Conservation (phyloP, 257 asterid genomes). For the Capsicum rhomboideum region DNA sequence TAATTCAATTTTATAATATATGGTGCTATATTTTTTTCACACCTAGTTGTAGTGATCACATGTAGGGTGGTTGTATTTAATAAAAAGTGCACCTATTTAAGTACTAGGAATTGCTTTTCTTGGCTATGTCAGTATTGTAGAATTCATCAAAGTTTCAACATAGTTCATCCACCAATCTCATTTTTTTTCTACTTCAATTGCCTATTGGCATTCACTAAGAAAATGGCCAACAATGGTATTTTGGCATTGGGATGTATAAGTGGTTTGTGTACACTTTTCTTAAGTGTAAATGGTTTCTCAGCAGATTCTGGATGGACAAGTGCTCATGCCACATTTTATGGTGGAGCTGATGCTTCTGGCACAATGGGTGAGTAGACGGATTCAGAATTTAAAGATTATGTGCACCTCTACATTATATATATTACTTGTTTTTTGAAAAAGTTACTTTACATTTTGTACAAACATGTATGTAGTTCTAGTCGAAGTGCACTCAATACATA, state of each 20-base stretch:
- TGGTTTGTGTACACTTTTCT: not conserved
- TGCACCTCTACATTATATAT: not conserved
- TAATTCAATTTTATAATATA: not conserved
- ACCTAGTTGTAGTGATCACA: not conserved
- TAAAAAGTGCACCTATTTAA: not conserved
- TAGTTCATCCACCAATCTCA: not conserved
- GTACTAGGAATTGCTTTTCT: not conserved
- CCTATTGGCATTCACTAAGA: not conserved
- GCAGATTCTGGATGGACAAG: conserved; percentile 5
- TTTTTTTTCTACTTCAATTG: not conserved
- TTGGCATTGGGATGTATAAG: not conserved
- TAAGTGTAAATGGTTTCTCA: not conserved
- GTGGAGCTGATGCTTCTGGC: conserved; percentile 11
- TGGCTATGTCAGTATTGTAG: not conserved
- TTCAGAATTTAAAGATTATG: not conserved
- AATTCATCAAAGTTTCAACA: not conserved
- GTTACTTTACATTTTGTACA: not conserved
- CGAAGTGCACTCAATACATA: not conserved
- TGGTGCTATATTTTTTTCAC: not conserved
- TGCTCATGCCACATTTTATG: conserved; percentile 10
- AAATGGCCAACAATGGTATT: not conserved
- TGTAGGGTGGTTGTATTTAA: not conserved
- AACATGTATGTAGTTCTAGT: not conserved
- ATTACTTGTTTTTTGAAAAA: too few species aligned
- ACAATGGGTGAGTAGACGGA: not conserved